Conservation (phyloP, 2,329 filamentous ascomycete genomes). For the Diplodia corticola region DNA sequence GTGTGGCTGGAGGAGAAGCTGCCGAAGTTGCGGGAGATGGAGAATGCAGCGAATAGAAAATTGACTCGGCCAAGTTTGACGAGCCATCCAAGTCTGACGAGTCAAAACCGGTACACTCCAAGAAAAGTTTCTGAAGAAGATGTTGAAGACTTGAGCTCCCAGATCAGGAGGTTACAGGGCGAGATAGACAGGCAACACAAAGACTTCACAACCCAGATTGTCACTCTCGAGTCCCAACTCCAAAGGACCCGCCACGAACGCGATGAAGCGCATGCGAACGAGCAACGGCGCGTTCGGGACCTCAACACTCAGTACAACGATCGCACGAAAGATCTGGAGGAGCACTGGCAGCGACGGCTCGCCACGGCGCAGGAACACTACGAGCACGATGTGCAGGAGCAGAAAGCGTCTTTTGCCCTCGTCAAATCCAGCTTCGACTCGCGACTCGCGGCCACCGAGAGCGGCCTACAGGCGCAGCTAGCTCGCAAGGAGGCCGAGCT, state of each 20-base stretch:
- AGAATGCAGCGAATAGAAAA: neutral
- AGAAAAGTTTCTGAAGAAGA: neutral
- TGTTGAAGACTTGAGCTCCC: neutral
- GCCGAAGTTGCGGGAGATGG: neutral
- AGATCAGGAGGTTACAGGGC: neutral
- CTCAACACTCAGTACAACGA: slow-evolving; percentile 9
- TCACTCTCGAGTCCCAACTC: slow-evolving; percentile 11
- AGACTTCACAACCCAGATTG: neutral
- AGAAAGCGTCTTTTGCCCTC: slow-evolving; percentile 14
- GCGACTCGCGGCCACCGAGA: slow-evolving; percentile 8
- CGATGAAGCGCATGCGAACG: slow-evolving; percentile 6
- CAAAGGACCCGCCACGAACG: neutral
- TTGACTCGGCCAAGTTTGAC: neutral
- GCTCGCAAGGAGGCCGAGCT: slow-evolving; percentile 19
- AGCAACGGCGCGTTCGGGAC: slow-evolving; percentile 12
- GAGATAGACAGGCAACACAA: slow-evolving; percentile 1
- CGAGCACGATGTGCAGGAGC: slow-evolving; percentile 10
- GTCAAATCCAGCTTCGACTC: slow-evolving; percentile 19
- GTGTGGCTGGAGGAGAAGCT: slow-evolving; percentile 5
- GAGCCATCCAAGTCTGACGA: neutral
- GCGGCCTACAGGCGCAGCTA: slow-evolving; percentile 5
- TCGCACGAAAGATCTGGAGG: neutral
- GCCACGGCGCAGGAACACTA: neutral
- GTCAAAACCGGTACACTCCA: neutral
- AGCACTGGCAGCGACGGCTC: slow-evolving; percentile 13